Percentiles rank a stretch among this genome's conserved stretches.
phyloP scores from a whole-genome alignment of 768 basidiomycete genomes.

The Mycena crocata region DNA sequence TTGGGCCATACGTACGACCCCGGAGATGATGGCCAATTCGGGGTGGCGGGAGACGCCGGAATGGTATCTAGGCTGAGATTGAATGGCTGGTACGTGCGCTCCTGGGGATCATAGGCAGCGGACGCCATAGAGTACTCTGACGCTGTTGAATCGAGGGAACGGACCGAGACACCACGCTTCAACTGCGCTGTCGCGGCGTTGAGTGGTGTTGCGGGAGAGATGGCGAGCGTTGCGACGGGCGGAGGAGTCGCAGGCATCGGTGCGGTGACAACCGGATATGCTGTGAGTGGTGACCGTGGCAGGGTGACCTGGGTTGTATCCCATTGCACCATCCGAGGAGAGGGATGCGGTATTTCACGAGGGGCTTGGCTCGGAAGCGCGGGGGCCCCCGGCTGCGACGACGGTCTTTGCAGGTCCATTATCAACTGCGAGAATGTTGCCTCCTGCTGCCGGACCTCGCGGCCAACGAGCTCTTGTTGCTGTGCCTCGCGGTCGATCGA shows the following conservation, averaged over 20 bases:
- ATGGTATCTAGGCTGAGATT: constrained; percentile 36
- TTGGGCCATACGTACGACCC: constrained; percentile 31
- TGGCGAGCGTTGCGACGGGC: constrained; percentile 7
- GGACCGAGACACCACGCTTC: constrained; percentile 24
- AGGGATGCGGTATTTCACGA: not conserved
- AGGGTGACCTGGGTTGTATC: constrained; percentile 2
- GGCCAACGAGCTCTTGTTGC: constrained; percentile 24
- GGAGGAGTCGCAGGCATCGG: constrained; percentile 7
- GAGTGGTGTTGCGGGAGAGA: not conserved
- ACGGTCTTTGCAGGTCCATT: constrained; percentile 25
- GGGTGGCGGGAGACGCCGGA: constrained; percentile 34
- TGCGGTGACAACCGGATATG: constrained; percentile 8
- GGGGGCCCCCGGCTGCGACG: constrained; percentile 14
- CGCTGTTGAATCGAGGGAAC: constrained; percentile 42
- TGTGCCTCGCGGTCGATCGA: constrained; percentile 26
- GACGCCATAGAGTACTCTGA: constrained; percentile 53
- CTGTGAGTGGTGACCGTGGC: constrained; percentile 6
- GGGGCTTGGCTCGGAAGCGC: constrained; percentile 27
- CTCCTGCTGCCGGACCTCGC: constrained; percentile 32
- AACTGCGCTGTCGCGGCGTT: constrained; percentile 4
- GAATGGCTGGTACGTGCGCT: constrained; percentile 38
- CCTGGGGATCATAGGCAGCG: constrained; percentile 42
- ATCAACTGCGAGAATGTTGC: constrained; percentile 29
- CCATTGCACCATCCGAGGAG: constrained; percentile 14
- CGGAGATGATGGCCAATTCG: constrained; percentile 32